A percentile compares a stretch with the other conserved stretches of the same genome.
Evolutionary conservation across 2,329 filamentous ascomycete species (phyloP).

Genomic region (Mycosphaerelloides madeirae): DNA sequence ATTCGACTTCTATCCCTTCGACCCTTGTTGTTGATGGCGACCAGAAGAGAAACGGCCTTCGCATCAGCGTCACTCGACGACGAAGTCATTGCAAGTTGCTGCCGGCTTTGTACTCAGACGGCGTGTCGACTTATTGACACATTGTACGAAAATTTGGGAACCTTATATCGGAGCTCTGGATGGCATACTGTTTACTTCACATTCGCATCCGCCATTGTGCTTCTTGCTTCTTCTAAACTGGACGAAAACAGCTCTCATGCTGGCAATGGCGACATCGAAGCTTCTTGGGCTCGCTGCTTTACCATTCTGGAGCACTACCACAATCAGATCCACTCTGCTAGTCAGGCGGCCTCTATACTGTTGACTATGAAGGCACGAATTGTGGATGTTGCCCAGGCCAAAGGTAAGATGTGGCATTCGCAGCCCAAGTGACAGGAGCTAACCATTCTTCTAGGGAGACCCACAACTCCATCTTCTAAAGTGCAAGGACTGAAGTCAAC

Average conservation of each 20-base stretch:
- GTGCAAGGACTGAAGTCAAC: no score
- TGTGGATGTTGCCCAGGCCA: slow-evolving; percentile 6
- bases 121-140: slow-evolving; percentile 34
- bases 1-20: slow-evolving; percentile 22
- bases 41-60: slow-evolving; percentile 23
- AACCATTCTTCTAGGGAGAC: no score
- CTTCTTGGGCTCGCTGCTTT: slow-evolving; percentile 20
- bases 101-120: slow-evolving; percentile 28
- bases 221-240: slow-evolving; percentile 22
- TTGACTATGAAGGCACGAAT: slow-evolving; percentile 20
- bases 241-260: slow-evolving; percentile 8
- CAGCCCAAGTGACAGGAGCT: no score
- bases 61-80: slow-evolving; percentile 32
- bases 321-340: slow-evolving; percentile 21
- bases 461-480: no score
- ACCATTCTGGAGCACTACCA: slow-evolving; percentile 21
- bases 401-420: background rate
- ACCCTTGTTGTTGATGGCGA: slow-evolving; percentile 31
- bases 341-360: slow-evolving; percentile 20
- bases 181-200: slow-evolving; percentile 27
- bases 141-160: slow-evolving; percentile 32
- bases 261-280: slow-evolving; percentile 14
- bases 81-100: slow-evolving; percentile 29
- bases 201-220: slow-evolving; percentile 22
- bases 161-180: slow-evolving; percentile 22